These are phyloP conservation scores for Phytopythium helicoides DNA, from an alignment of 352 stramenopile genomes.

Conservation along the genomic window DNA sequence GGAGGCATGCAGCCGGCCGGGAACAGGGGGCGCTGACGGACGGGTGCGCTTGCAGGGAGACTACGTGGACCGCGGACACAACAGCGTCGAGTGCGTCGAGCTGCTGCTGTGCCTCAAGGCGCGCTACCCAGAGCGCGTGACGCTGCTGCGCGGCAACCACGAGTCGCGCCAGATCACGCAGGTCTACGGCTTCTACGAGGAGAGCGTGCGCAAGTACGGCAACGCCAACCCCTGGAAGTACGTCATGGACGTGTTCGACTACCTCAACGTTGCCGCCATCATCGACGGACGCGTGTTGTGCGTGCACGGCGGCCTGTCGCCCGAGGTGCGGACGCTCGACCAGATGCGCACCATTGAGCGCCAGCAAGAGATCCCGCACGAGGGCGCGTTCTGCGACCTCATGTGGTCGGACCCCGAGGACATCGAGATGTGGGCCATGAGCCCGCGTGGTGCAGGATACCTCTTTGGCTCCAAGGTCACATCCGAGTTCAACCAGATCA, in stretches of 20 bases:
- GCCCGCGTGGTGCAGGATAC: conserved; percentile 81
- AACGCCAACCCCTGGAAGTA: conserved; percentile 91
- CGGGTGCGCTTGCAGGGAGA: conserved; percentile 84
- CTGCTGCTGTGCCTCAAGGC: conserved; percentile 85
- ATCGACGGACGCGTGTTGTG: conserved; percentile 90
- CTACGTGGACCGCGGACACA: conserved; percentile 89
- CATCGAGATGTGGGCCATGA: conserved; percentile 85
- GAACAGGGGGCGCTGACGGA: conserved; percentile 84
- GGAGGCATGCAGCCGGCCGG: too few species aligned
- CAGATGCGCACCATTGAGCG: too few species aligned
- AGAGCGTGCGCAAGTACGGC: conserved; percentile 97
- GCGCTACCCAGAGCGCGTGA: conserved; percentile 83
- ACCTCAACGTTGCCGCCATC: conserved; percentile 83
- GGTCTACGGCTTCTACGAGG: conserved; percentile 99
- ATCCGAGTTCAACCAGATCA: conserved; percentile 89
- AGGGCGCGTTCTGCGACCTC: conserved; percentile 86
- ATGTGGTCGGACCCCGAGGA: conserved; percentile 90
- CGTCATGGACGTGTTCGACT: conserved; percentile 89
- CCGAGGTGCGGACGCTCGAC: conserved; percentile 77
- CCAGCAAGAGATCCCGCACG: conserved; percentile 85
- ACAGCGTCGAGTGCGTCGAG: conserved; percentile 84
- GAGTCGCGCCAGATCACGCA: conserved; percentile 98
- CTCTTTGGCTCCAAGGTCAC: conserved; percentile 87
- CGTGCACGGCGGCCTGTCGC: conserved; percentile 87
- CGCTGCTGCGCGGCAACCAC: conserved; percentile 96